These are phyloP conservation scores for Candida rishiriensis DNA, from an alignment of 805 yeast species.

Conservation along the genomic window DNA sequence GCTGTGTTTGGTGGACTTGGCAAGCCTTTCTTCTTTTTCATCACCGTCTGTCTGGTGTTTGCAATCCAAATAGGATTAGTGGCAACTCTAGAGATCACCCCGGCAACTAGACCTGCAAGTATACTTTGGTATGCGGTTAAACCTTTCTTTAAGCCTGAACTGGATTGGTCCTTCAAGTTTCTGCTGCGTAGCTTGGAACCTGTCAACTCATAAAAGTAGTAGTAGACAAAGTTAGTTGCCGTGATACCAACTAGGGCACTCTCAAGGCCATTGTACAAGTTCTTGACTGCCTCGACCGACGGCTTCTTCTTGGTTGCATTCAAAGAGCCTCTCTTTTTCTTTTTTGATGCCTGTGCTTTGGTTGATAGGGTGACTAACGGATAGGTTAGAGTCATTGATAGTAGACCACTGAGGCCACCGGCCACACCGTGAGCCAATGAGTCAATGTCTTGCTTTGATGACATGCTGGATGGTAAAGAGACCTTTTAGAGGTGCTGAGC, in stretches of 20 bases:
- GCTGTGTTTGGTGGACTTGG: conserved; percentile 40
- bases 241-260: conserved; percentile 85
- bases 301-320: conserved; percentile 12
- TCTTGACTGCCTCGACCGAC: conserved; percentile 52
- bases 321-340: conserved; percentile 12
- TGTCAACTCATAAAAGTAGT: conserved; percentile 82
- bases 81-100: conserved; percentile 73
- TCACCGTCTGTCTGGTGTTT: conserved; percentile 81
- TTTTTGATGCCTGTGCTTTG: conserved; percentile 70
- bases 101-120: conserved; percentile 79
- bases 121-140: conserved; percentile 65
- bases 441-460: conserved; percentile 30
- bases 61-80: conserved; percentile 96
- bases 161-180: conserved; percentile 9
- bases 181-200: conserved; percentile 20
- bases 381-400: conserved; percentile 81
- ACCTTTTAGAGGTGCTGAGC: too few species aligned
- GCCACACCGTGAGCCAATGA: conserved; percentile 85
- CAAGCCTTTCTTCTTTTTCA: conserved; percentile 21
- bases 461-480: conserved; percentile 23
- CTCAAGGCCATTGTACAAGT: conserved; percentile 81
- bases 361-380: conserved; percentile 87
- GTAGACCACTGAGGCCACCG: conserved; percentile 91
- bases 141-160: conserved; percentile 25
- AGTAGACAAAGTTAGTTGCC: conserved; percentile 81